Evolutionary conservation across 139 green algal species (phyloP), one percentile per base, ranked within the genome.

Genomic region (Ettlia oleoabundans): DNA sequence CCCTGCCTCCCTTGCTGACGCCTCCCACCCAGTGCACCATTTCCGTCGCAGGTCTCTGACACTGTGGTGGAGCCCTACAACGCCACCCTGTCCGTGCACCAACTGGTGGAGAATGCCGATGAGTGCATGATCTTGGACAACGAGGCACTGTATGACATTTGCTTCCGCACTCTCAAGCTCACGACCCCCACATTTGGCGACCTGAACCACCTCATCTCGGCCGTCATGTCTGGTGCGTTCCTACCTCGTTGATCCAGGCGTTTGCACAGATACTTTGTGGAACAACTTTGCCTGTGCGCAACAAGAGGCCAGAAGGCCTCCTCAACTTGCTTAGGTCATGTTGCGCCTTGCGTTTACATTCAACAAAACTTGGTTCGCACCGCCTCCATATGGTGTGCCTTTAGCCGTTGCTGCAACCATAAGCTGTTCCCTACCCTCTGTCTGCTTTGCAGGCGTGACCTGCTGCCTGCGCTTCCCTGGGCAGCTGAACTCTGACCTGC

Each of bases 21-120:
- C n/a, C n/a, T n/a, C n/a, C n/a, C n/a, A n/a, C n/a, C n/a, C n/a
- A n/a, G n/a, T n/a, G n/a, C n/a, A n/a, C n/a, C n/a, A n/a, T n/a
- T n/a, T n/a, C n/a, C n/a, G 47, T 58, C 6, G 0, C 83, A 87
- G 83, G 92, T 99, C 89, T 99, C 96, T 35, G 97, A 99, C 92
- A 99, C 97, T 18, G 97, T 99, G 42, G 97, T 99, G 69, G 97
- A 99, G 93, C 97, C 97, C 73, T 99, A 99, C 94, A 99, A 99
- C 84, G 97, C 97, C 83, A 99, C 97, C 53, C 93, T 99, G 70
- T 99, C 97, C n/a, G 97, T 99, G 9, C 97, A 99, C 88, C 97
- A 98, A 92, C 90, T 99, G 88, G 97, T 99, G 65, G 97, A 99
- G 94, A 99, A 99, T 80, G 97, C 97, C 35, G 97, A 99, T 75